Percentiles rank a stretch among this genome's conserved stretches.
phyloP scores from a whole-genome alignment of 1,284 basidiomycete genomes.

The Ceratobasidium theobromae region DNA sequence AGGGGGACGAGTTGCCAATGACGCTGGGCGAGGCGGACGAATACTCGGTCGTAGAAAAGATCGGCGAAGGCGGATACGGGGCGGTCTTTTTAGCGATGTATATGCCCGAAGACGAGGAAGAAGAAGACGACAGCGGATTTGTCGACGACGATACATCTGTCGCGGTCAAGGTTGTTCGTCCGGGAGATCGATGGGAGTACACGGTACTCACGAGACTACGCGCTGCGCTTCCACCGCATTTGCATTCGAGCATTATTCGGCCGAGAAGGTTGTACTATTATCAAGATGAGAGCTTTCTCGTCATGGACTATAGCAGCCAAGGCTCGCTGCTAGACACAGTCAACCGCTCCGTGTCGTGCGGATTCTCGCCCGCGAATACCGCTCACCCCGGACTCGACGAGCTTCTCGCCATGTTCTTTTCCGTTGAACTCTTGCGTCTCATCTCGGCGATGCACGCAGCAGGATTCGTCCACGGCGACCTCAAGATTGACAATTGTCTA shows the following conservation, averaged over 20 bases:
- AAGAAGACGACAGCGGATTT: constrained; percentile 60
- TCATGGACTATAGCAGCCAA: constrained; percentile 87
- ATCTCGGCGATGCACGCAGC: constrained; percentile 79
- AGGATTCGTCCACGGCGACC: constrained; percentile 94
- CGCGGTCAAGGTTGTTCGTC: constrained; percentile 92
- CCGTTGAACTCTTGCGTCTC: constrained; percentile 82
- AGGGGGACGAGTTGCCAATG: constrained; percentile 43
- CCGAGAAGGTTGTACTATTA: constrained; percentile 79
- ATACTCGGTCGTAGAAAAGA: constrained; percentile 77
- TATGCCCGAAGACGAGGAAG: constrained; percentile 54
- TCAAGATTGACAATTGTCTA: constrained; percentile 99
- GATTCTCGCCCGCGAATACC: constrained; percentile 51
- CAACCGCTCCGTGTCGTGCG: constrained; percentile 78
- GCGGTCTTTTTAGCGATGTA: constrained; percentile 83
- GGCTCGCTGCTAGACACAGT: constrained; percentile 93
- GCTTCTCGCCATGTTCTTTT: constrained; percentile 93
- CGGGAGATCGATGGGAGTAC: constrained; percentile 91
- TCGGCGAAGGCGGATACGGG: constrained; percentile 97
- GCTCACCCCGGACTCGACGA: constrained; percentile 70
- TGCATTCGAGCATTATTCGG: constrained; percentile 61
- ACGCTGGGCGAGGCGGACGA: constrained; percentile 55
- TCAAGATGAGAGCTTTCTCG: constrained; percentile 86
- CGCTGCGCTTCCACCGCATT: constrained; percentile 56
- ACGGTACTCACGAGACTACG: constrained; percentile 82
- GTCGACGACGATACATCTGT: constrained; percentile 58